Evolutionary conservation across 2,329 filamentous ascomycete genomes (phyloP).

Genomic region (Colletotrichum viniferum): DNA sequence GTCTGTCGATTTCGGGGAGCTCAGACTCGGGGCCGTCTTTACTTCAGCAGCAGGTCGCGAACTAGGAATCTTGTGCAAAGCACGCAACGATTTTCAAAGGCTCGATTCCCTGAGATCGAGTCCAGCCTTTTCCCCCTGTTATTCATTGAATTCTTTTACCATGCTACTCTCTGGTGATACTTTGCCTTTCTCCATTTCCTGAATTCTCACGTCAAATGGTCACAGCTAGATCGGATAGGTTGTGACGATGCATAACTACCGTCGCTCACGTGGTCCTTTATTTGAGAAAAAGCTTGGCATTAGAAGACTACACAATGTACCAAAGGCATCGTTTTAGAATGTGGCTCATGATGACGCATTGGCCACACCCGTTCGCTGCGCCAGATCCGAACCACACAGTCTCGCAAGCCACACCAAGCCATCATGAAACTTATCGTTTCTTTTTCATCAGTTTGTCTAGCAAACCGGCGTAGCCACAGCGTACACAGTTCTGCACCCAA

Average conservation of each 20-base stretch:
- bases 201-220: background rate
- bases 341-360: background rate
- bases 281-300: background rate
- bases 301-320: background rate
- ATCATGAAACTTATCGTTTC: background rate
- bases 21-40: background rate
- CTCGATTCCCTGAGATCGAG: background rate
- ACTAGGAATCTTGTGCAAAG: background rate
- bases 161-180: background rate
- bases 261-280: background rate
- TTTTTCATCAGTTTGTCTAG: background rate
- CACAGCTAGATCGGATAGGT: background rate
- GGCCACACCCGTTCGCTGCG: background rate
- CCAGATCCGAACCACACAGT: background rate
- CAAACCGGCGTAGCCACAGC: conserved; percentile 3
- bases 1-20: background rate
- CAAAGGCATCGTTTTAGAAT: background rate
- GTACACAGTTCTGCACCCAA: conserved; percentile 15
- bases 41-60: background rate
- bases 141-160: background rate
- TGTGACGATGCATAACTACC: background rate
- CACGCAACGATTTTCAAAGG: background rate
- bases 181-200: background rate
- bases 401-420: background rate
- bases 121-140: background rate